phyloP scores from a whole-genome alignment of 1,284 basidiomycete species.

The Sanghuangporus weigelae region DNA sequence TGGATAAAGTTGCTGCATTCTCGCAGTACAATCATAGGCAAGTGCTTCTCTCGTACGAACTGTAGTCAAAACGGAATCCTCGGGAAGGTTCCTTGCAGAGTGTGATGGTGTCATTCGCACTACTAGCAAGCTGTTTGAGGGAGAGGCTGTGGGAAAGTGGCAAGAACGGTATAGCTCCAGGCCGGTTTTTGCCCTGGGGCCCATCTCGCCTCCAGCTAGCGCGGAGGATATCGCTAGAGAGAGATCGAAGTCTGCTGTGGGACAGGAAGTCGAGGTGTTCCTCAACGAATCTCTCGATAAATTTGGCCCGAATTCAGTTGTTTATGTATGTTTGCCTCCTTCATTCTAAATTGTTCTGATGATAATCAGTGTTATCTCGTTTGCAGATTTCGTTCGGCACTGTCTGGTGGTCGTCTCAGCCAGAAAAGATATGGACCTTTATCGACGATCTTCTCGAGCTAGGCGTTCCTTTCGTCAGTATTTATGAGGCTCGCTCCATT shows the following conservation, averaged over 20 bases:
- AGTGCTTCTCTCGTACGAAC: background rate
- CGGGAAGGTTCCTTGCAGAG: background rate
- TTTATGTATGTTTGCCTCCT: conserved; percentile 10
- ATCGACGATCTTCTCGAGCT: conserved; percentile 13
- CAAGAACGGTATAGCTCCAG: conserved; percentile 1
- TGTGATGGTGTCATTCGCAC: conserved; percentile 6
- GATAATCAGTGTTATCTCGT: background rate
- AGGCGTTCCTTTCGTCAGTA: conserved; percentile 17
- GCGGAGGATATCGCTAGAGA: background rate
- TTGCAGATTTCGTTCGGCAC: conserved; percentile 19
- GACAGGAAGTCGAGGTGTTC: conserved; percentile 1
- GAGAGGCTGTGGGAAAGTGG: background rate
- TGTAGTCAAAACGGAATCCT: too few species aligned
- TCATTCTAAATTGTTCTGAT: background rate
- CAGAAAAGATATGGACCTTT: conserved; percentile 16
- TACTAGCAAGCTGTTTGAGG: conserved; percentile 1
- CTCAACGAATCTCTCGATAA: conserved; percentile 8
- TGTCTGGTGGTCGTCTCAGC: conserved; percentile 12
- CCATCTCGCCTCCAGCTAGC: background rate
- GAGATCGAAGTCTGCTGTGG: background rate
- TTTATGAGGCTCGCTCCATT: background rate
- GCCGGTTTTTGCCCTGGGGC: background rate
- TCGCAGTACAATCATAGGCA: conserved; percentile 5
- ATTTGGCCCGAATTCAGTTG: conserved; percentile 10
- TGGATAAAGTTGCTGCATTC: background rate